phyloP scores from a whole-genome alignment of 345 rosid species.

The Salix exigua region DNA sequence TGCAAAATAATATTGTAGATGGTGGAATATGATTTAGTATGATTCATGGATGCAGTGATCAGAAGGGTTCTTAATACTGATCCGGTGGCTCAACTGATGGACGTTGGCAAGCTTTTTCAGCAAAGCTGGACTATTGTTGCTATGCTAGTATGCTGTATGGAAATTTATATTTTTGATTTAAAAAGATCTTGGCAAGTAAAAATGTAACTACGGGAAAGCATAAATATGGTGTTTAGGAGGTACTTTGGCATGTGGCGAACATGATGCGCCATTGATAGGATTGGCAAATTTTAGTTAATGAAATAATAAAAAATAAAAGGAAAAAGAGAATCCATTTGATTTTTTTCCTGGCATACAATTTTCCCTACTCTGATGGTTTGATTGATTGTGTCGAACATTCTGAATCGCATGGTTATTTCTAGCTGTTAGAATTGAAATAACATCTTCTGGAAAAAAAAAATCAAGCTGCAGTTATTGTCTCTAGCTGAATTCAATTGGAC shows the following conservation, averaged over 20 bases:
- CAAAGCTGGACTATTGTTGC: background rate
- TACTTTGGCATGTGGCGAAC: background rate
- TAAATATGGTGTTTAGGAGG: background rate
- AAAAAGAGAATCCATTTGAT: background rate
- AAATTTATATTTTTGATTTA: background rate
- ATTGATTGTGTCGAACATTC: background rate
- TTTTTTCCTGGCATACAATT: background rate
- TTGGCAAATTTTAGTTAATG: background rate
- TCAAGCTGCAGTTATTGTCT: background rate
- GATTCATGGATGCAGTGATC: background rate
- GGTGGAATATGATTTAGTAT: background rate
- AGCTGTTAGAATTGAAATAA: background rate
- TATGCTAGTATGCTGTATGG: background rate
- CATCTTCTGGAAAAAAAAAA: background rate
- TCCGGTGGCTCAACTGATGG: background rate
- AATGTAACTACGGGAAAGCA: background rate
- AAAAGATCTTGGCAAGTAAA: background rate
- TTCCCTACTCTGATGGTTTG: background rate
- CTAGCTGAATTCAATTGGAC: background rate
- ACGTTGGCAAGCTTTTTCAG: background rate
- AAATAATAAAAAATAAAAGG: background rate
- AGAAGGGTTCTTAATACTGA: background rate
- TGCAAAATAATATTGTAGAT: background rate
- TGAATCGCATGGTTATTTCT: background rate
- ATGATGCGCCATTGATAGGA: background rate